Conservation (phyloP, 192 early-diverging fungal genomes). For the Chytriomyces sp. region DNA sequence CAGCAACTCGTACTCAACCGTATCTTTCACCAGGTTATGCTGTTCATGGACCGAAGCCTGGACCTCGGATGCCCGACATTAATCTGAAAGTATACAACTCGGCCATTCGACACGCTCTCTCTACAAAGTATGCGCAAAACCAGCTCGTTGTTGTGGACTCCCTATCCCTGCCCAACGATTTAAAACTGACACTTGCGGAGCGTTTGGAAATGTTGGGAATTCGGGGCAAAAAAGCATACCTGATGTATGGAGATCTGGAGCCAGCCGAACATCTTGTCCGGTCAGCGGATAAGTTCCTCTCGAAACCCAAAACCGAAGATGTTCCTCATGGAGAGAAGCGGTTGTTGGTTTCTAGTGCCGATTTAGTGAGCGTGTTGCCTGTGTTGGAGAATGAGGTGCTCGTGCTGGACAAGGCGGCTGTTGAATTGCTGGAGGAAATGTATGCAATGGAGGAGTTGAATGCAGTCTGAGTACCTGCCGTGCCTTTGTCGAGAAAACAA, state of each 20-base stretch:
- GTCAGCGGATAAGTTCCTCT: constrained; percentile 42
- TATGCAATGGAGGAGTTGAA: constrained; percentile 42
- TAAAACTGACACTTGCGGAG: constrained; percentile 35
- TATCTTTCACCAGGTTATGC: constrained; percentile 44
- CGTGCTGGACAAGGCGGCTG: constrained; percentile 58
- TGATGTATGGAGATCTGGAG: constrained; percentile 52
- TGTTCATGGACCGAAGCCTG: constrained; percentile 87
- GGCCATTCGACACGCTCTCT: constrained; percentile 82
- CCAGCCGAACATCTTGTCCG: constrained; percentile 31
- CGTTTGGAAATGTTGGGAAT: constrained; percentile 41
- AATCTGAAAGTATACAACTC: constrained; percentile 85
- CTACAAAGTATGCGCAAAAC: constrained; percentile 82
- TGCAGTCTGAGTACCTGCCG: neutral
- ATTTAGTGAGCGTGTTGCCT: constrained; percentile 43
- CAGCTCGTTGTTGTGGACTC: constrained; percentile 84
- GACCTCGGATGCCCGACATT: constrained; percentile 80
- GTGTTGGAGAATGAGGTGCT: constrained; percentile 55
- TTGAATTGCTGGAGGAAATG: constrained; percentile 58
- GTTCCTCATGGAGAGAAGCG: constrained; percentile 35
- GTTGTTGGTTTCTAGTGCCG: constrained; percentile 45
- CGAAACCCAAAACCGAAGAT: neutral
- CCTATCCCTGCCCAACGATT: constrained; percentile 14
- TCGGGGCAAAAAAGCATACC: constrained; percentile 43
- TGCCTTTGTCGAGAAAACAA: too few species aligned
- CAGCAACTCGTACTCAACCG: neutral